Percentiles rank a stretch among this genome's conserved stretches.
These are phyloP conservation scores for Tothia fuscella DNA, from an alignment of 2,329 filamentous ascomycete species.

Conservation along the genomic window DNA sequence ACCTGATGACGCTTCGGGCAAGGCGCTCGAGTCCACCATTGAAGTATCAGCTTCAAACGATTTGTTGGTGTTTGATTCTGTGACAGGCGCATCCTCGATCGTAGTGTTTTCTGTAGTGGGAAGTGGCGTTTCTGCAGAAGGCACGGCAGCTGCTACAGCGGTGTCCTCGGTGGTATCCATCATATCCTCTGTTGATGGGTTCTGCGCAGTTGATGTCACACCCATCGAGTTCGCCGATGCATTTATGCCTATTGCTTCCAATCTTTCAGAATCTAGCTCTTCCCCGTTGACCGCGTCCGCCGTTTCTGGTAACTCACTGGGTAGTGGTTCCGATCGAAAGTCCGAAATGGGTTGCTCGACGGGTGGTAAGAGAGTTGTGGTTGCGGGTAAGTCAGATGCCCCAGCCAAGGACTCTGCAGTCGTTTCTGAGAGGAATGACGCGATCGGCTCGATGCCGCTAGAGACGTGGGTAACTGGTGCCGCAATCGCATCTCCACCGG, in stretches of 20 bases:
- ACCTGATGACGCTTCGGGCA: neutral
- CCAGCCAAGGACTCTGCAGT: conserved; percentile 5
- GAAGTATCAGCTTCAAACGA: neutral
- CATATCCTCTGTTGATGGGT: neutral
- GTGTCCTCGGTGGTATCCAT: conserved; percentile 7
- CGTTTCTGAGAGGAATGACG: neutral
- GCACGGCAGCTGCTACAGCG: neutral
- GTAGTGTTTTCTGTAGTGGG: neutral
- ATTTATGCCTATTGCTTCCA: neutral
- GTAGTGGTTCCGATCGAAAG: conserved; percentile 16
- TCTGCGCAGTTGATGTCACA: neutral
- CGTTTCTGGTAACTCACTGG: neutral
- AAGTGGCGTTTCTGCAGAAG: neutral
- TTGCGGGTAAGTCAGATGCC: neutral
- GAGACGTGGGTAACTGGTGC: conserved; percentile 3
- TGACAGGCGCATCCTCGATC: neutral
- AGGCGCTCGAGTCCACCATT: neutral
- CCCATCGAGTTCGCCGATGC: neutral
- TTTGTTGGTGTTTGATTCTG: neutral
- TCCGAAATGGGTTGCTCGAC: conserved; percentile 22
- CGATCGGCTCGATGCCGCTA: conserved; percentile 3
- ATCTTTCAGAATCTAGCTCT: neutral
- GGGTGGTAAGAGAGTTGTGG: conserved; percentile 19
- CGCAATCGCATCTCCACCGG: neutral
- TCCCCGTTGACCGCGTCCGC: neutral